phyloP scores from a whole-genome alignment of 441 rosid genomes.

The Corymbia citriodora region DNA sequence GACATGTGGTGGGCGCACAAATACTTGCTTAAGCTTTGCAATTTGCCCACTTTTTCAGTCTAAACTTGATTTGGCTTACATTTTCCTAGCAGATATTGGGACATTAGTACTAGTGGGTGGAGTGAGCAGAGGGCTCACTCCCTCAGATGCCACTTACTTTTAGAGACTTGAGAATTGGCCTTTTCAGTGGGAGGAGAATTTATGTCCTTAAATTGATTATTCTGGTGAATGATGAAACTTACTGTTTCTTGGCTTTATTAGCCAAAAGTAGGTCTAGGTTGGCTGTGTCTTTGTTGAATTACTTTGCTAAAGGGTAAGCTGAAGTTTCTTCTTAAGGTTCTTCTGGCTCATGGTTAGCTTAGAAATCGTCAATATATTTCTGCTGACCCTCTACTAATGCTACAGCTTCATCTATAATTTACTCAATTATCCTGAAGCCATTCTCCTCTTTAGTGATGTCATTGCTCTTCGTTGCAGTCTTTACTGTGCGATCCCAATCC shows the following conservation, averaged over 20 bases:
- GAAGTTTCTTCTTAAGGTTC: not conserved
- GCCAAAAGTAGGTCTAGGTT: not conserved
- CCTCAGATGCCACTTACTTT: not conserved
- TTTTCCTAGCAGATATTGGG: not conserved
- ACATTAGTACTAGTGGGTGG: not conserved
- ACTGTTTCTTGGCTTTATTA: not conserved
- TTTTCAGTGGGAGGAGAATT: not conserved
- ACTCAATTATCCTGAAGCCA: not conserved
- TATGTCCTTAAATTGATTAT: not conserved
- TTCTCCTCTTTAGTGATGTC: not conserved
- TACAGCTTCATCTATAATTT: not conserved
- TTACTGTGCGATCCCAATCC: slow-evolving; percentile 69
- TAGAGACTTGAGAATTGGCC: not conserved
- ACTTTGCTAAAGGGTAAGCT: not conserved
- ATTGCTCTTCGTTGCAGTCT: slow-evolving; percentile 30
- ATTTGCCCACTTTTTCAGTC: not conserved
- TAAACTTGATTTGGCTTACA: not conserved
- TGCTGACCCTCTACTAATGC: not conserved
- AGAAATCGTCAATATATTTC: not conserved
- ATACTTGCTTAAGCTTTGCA: not conserved
- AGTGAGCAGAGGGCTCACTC: not conserved
- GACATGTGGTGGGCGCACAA: not conserved
- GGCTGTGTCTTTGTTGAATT: not conserved
- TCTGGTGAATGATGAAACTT: not conserved
- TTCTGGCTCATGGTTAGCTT: not conserved